Base-by-base conservation (phyloP, 495 filamentous ascomycete genomes). In the Aspergillus bertholletiae region DNA sequence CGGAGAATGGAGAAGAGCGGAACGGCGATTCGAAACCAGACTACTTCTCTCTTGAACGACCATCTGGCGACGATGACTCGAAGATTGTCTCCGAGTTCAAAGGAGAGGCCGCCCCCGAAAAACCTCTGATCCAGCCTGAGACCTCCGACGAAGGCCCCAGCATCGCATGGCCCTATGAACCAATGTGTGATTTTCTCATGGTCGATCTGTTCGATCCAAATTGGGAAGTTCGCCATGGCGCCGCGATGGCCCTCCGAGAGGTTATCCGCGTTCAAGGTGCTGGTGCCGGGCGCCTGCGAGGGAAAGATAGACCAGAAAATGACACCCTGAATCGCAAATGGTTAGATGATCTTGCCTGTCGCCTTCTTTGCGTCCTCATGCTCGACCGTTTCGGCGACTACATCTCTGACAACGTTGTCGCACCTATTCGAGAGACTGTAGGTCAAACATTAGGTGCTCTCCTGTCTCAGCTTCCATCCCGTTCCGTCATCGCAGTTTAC, bases 171-270 rank as follows among this genome's bases (percentile, higher is more conserved):
- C 94, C 94, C 4, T 94, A 85, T 63, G 92, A 97, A 59, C 85
- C 88, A 46, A 85, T 97, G 51, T 97, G 92, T 70, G 94, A 97
- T 58, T 88, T 96, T 60, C 80, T 98, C 46, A 90, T 84, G 58
- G 79, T 96, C 43, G 94, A 98, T 67, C 77, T 98, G 13, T 96
- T 98, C 59, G 93, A 98, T 74, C 78, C 85, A 3, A 84, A 90
- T 60, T 98, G 94, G 94, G 94, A 98, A 71, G 89, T 92, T 30
- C 86, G 94, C n/a, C 94, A 98, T 72, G 94, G 94, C 55, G 93
- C 94, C 41, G 92, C 94, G 20, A 93, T 98, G 87, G 95, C 90
- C 28, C 74, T 98, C 26, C 84, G 95, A 61, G 95, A 98, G 70
- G 84, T 97, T 30, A 79, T 96, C 55, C 84, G 94, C 46, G 90